Evolutionary conservation across 164 flowering plant species (phyloP).

Genomic region (Cinnamomum chago): DNA sequence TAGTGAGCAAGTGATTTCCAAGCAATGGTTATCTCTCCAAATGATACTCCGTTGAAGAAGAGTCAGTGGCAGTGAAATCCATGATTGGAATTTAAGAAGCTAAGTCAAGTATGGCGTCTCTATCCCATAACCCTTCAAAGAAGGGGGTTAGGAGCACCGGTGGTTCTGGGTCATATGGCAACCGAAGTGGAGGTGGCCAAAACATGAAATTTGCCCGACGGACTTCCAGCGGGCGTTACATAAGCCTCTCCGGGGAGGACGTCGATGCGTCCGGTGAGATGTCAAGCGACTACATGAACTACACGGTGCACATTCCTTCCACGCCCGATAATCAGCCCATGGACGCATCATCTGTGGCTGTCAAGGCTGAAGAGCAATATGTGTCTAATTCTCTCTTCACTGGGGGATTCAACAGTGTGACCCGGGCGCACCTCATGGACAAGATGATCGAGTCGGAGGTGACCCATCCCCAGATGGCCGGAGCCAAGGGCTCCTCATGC

Average conservation of each 20-base stretch:
- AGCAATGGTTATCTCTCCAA: too few relatives aligned
- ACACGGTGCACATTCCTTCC: slow-evolving; percentile 70
- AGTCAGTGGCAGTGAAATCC: not conserved
- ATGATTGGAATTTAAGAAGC: too few relatives aligned
- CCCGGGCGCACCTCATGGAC: slow-evolving; percentile 33
- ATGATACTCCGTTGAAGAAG: not conserved
- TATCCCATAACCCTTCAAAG: slow-evolving; percentile 33
- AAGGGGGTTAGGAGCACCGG: slow-evolving; percentile 30
- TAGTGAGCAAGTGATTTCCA: not conserved
- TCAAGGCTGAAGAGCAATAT: slow-evolving; percentile 67
- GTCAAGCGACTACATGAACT: slow-evolving; percentile 48
- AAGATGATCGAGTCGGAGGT: slow-evolving; percentile 63
- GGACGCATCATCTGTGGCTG: slow-evolving; percentile 45
- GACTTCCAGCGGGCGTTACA: too few relatives aligned
- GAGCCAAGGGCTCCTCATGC: slow-evolving; percentile 50
- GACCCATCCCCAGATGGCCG: slow-evolving; percentile 61
- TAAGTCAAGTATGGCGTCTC: slow-evolving; percentile 30
- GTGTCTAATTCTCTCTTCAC: slow-evolving; percentile 68
- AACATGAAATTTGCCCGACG: slow-evolving; percentile 46
- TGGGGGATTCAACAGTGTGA: slow-evolving; percentile 66
- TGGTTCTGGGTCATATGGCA: slow-evolving; percentile 12
- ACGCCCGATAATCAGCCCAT: slow-evolving; percentile 77
- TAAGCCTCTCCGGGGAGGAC: too few relatives aligned
- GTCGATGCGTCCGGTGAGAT: too few relatives aligned
- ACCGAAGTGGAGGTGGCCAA: slow-evolving; percentile 27